Percentiles rank a stretch among this genome's conserved stretches.
phyloP scores from a whole-genome alignment of 169 alveolate species.

The Theileria luwenshuni region DNA sequence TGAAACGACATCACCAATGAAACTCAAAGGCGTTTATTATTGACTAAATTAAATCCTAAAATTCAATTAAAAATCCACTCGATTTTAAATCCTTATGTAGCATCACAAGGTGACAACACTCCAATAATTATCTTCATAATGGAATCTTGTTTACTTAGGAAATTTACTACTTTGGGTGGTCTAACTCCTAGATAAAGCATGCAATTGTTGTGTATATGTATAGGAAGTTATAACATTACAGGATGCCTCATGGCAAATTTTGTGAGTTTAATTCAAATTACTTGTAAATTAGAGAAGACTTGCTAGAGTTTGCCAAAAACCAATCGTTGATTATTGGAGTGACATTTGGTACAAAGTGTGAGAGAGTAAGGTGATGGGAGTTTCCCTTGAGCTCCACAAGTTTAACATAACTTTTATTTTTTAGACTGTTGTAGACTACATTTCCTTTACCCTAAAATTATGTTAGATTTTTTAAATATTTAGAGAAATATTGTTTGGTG shows the following conservation, averaged over 20 bases:
- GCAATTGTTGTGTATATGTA: not conserved
- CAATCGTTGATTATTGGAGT: conserved; percentile 18
- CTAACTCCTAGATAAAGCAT: not conserved
- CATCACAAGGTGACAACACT: no score
- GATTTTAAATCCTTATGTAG: no score
- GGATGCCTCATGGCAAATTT: conserved; percentile 19
- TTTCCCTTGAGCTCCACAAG: conserved; percentile 19
- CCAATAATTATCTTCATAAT: no score
- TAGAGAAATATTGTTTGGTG: not conserved
- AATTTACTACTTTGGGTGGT: no score
- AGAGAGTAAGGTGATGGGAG: not conserved
- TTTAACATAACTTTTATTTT: conserved; percentile 15
- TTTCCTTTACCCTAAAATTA: conserved; percentile 13
- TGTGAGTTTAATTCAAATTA: not conserved
- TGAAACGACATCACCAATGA: no score
- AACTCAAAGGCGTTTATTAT: no score
- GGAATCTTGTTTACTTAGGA: no score
- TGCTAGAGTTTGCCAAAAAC: conserved; percentile 17
- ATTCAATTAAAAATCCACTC: no score
- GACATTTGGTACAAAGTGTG: conserved; percentile 4
- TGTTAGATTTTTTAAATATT: not conserved
- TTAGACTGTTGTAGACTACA: conserved; percentile 10
- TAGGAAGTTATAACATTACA: not conserved
- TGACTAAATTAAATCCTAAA: no score
- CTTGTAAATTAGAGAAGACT: conserved; percentile 2